Percentiles rank a stretch among this genome's conserved stretches.
Conservation (phyloP, 2,329 filamentous ascomycete genomes). For the Hypoxylon rubiginosum region DNA sequence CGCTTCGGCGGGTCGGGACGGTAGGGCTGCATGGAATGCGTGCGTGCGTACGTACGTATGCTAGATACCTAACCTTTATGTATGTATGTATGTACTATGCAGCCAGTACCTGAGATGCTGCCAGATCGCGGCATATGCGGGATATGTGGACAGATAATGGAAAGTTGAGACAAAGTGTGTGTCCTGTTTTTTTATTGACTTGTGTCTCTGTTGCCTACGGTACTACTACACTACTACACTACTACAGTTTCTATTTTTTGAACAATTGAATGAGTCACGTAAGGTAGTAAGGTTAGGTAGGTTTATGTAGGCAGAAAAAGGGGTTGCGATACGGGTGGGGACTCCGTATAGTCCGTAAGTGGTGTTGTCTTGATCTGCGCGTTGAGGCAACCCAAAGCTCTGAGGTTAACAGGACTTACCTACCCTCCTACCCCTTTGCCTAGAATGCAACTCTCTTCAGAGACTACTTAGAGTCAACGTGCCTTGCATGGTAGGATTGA, state of each 20-base stretch:
- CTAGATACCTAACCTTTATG: neutral
- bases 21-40: slow-evolving; percentile 15
- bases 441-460: neutral
- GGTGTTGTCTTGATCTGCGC: neutral
- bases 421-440: neutral
- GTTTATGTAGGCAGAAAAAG: neutral
- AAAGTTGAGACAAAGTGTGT: neutral
- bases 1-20: slow-evolving; percentile 13
- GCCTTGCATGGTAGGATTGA: neutral
- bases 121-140: neutral
- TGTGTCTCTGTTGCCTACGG: neutral
- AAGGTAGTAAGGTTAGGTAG: neutral
- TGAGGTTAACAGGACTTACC: neutral
- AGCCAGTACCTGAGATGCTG: neutral
- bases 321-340: neutral
- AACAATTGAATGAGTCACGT: neutral
- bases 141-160: neutral
- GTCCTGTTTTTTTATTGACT: neutral
- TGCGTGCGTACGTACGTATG: slow-evolving; percentile 4
- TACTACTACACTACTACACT: no score
- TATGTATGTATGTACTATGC: neutral
- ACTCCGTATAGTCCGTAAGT: neutral
- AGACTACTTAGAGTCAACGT: neutral
- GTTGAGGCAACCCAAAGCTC: neutral
- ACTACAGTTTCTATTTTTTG: neutral